Percentiles rank a stretch among this genome's conserved stretches.
phyloP scores from a whole-genome alignment of 805 yeast species.

The Wickerhamiella kazuoi region DNA sequence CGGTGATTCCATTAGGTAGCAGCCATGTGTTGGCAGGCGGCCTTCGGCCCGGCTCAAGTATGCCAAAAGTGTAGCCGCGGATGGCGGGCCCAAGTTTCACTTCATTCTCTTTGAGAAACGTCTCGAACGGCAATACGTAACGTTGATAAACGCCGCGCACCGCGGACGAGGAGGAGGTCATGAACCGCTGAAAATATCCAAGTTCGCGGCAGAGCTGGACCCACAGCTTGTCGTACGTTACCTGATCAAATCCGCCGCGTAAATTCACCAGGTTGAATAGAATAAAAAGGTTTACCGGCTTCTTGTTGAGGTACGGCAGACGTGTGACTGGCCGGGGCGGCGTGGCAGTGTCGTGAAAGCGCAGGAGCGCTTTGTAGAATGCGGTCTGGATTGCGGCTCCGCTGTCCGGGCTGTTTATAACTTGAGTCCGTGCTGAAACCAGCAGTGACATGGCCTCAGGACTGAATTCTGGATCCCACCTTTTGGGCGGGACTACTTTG shows the following conservation, averaged over 20 bases:
- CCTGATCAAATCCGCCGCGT: conserved; percentile 50
- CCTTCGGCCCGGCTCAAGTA: conserved; percentile 20
- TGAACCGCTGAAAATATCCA: conserved; percentile 55
- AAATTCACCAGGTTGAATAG: conserved; percentile 39
- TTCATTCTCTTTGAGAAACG: conserved; percentile 22
- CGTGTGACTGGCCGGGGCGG: conserved; percentile 15
- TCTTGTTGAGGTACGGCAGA: conserved; percentile 49
- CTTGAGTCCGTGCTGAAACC: conserved; percentile 2
- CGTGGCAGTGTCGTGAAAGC: not conserved
- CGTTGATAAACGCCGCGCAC: conserved; percentile 37
- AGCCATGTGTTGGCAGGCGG: conserved; percentile 29
- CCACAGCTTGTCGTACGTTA: conserved; percentile 56
- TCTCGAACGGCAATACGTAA: conserved; percentile 14
- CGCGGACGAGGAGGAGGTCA: conserved; percentile 54
- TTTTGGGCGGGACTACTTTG: conserved; percentile 47
- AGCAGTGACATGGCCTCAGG: conserved; percentile 17
- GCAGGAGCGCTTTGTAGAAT: conserved; percentile 2
- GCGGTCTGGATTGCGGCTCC: not conserved
- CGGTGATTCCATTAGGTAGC: conserved; percentile 4
- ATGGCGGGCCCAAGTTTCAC: conserved; percentile 1
- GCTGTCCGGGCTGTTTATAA: not conserved
- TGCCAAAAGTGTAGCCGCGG: conserved; percentile 28
- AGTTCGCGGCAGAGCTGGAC: conserved; percentile 68
- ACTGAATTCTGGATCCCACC: conserved; percentile 26
- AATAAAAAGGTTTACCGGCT: conserved; percentile 46